A percentile compares a stretch with the other conserved stretches of the same genome.
Evolutionary conservation across 2,329 filamentous ascomycete genomes (phyloP).

Genomic region (Aspergillus sp.): DNA sequence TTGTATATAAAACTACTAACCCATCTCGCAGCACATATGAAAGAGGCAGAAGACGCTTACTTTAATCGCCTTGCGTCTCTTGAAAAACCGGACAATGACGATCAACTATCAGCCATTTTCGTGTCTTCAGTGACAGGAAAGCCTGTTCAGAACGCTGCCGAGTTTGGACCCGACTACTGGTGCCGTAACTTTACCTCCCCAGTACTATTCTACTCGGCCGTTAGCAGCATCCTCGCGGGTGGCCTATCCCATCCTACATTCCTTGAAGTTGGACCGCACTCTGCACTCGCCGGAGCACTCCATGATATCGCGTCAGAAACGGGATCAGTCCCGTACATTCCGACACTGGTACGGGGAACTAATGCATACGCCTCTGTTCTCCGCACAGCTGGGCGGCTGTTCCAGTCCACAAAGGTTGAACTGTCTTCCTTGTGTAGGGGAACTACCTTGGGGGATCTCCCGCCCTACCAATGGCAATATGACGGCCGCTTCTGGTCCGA

Average conservation of each 20-base stretch:
- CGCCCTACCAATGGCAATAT: constrained; percentile 46
- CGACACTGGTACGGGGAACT: not conserved
- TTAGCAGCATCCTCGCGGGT: constrained; percentile 10
- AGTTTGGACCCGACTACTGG: constrained; percentile 21
- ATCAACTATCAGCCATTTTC: constrained; percentile 6
- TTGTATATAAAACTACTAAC: not conserved
- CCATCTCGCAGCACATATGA: not conserved
- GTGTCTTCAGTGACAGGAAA: constrained; percentile 16
- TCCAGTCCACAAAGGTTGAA: constrained; percentile 1
- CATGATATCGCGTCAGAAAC: constrained; percentile 14
- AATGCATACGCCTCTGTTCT: constrained; percentile 10
- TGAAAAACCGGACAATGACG: not conserved
- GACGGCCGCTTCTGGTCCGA: constrained; percentile 42
- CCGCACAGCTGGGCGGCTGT: constrained; percentile 12
- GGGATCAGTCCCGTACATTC: not conserved
- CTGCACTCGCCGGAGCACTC: constrained; percentile 34
- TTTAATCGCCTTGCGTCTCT: not conserved
- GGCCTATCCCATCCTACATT: constrained; percentile 16
- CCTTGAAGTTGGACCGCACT: constrained; percentile 39
- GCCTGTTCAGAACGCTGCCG: not conserved
- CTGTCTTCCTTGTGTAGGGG: not conserved
- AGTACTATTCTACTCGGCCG: constrained; percentile 17
- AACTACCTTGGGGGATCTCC: constrained; percentile 26
- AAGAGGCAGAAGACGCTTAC: not conserved
- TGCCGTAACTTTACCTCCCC: constrained; percentile 20